Conservation (phyloP, 495 filamentous ascomycete genomes). For the Penicillium cosmopolitanum region DNA sequence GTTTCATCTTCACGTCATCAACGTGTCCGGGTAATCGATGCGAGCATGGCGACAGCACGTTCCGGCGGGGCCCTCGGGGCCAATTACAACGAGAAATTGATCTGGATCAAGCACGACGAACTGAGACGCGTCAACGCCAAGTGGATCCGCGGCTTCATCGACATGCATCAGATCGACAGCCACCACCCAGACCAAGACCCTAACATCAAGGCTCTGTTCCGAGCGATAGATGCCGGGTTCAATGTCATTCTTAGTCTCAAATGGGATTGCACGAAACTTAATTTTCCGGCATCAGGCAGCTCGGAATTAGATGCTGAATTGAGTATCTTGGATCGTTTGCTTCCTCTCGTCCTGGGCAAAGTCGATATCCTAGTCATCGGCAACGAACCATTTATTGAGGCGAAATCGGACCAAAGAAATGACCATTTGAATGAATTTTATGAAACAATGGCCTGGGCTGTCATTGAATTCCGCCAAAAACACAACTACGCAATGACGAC, state of each 20-base stretch:
- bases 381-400: constrained; percentile 22
- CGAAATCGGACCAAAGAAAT: constrained; percentile 7
- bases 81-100: constrained; percentile 20
- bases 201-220: constrained; percentile 16
- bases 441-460: constrained; percentile 7
- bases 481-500: constrained; percentile 1
- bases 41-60: background rate
- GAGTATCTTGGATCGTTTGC: constrained; percentile 1
- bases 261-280: constrained; percentile 12
- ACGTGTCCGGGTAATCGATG: background rate
- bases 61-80: constrained; percentile 11
- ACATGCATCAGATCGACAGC: constrained; percentile 22
- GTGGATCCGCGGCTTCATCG: constrained; percentile 24
- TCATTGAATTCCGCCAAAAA: constrained; percentile 9
- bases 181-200: constrained; percentile 6
- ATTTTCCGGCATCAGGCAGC: constrained; percentile 7
- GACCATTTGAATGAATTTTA: constrained; percentile 14
- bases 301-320: constrained; percentile 8
- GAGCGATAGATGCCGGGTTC: constrained; percentile 13
- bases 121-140: constrained; percentile 7
- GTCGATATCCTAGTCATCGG: constrained; percentile 22
- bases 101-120: constrained; percentile 14
- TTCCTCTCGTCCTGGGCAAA: constrained; percentile 12
- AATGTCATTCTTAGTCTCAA: constrained; percentile 16
- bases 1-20: background rate